A percentile compares a stretch with the other conserved stretches of the same genome.
Evolutionary conservation across 495 filamentous ascomycete genomes (phyloP).

Genomic region (Pyrenula aspistea): DNA sequence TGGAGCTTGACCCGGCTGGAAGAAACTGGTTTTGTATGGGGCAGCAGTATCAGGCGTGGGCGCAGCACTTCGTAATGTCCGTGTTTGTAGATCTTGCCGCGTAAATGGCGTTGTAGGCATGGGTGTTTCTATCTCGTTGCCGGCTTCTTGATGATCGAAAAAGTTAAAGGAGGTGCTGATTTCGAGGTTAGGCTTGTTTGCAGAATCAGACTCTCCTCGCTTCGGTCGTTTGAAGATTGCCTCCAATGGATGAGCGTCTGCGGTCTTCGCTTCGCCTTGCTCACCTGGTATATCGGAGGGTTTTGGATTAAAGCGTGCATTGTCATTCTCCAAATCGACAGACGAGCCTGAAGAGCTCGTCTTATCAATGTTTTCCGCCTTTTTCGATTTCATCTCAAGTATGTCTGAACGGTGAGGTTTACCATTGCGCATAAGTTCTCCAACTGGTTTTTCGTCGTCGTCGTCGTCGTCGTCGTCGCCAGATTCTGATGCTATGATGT

Average conservation of each 20-base stretch:
- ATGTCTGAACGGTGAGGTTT: slow-evolving; percentile 9
- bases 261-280: slow-evolving; percentile 12
- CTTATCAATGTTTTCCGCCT: slow-evolving; percentile 10
- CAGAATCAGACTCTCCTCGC: slow-evolving; percentile 18
- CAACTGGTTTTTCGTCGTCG: neutral
- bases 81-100: slow-evolving; percentile 59
- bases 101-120: slow-evolving; percentile 72
- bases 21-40: slow-evolving; percentile 26
- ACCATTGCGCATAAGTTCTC: neutral
- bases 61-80: slow-evolving; percentile 69
- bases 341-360: slow-evolving; percentile 6
- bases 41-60: slow-evolving; percentile 92
- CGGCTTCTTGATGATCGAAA: slow-evolving; percentile 46
- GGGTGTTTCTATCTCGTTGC: slow-evolving; percentile 24
- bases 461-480: slow-evolving; percentile 17
- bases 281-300: slow-evolving; percentile 1
- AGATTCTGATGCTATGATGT: neutral
- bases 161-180: slow-evolving; percentile 47
- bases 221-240: slow-evolving; percentile 72
- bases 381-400: slow-evolving; percentile 8
- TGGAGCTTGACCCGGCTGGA: slow-evolving; percentile 2
- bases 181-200: slow-evolving; percentile 24
- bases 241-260: slow-evolving; percentile 73
- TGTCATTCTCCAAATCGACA: slow-evolving; percentile 1
- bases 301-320: slow-evolving; percentile 6